Base-by-base conservation (phyloP, 768 basidiomycete genomes). In the Lyophyllum shimeji region DNA sequence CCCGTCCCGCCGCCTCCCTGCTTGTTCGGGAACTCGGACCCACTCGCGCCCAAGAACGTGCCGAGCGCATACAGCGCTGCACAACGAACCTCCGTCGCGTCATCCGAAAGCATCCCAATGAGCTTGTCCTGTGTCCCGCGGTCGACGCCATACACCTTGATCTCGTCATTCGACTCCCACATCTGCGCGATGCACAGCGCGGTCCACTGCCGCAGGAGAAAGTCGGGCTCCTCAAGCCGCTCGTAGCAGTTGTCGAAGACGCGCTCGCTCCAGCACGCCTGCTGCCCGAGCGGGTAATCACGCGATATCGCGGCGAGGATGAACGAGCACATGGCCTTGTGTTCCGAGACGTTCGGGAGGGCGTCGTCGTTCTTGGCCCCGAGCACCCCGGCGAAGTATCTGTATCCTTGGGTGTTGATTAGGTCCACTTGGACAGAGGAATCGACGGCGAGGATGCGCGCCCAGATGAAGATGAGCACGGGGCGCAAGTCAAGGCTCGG, bases 401-500 rank as follows among this genome's bases (percentile, higher is more conserved):
- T 87, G 77, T 89, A 95, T 2, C 90, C 89, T 59, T 84, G 82
- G 3, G 86, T 91, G 60, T 86, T 89, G 65, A 89, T 85, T 5
- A 99, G 77, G 65, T 98, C 96, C 18, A 86, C 81, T 67, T 98
- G 96, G 48, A 96, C 96, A 5, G 88, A 84, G 1, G 87, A 86
- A 69, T 98, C 96, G n/a, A 98, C 93, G 1, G 96, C 96, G 25
- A 98, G 82, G 59, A 99, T 98, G 20, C 97, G 84, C 2, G 96
- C 91, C 97, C 97, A 98, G 56, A 99, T 98, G 76, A 98, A 99
- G 60, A 98, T 98, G 20, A 99, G 79, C 8, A 98, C 96, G 0
- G 97, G 97, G 24, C 94, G 89, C n/a, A 98, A 82, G 64, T 98
- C 96, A 61, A 88, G 87, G 1, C 95, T 92, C 0, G 95, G 93